A percentile compares a stretch with the other conserved stretches of the same genome.
Evolutionary conservation across 352 stramenopile genomes (phyloP).

Genomic region (Phytophthora cryptogea): DNA sequence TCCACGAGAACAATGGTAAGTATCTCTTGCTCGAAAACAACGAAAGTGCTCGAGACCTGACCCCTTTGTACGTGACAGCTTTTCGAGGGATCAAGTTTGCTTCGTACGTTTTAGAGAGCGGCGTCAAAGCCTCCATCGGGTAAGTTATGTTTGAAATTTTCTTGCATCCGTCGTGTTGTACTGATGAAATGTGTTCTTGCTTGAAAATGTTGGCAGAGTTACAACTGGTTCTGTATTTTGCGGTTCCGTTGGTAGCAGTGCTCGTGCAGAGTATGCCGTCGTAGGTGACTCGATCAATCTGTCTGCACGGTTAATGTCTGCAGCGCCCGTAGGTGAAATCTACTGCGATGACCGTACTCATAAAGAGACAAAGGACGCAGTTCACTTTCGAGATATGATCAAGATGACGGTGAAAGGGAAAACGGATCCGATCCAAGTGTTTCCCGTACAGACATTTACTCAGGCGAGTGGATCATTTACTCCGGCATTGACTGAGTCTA

Average conservation of each 20-base stretch:
- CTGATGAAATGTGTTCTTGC: slow-evolving; percentile 1
- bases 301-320: slow-evolving; percentile 75
- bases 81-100: slow-evolving; percentile 63
- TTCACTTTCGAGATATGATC: slow-evolving; percentile 51
- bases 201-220: slow-evolving; percentile 35
- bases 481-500: slow-evolving; percentile 1
- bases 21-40: background rate
- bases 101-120: slow-evolving; percentile 66
- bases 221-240: slow-evolving; percentile 80
- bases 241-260: slow-evolving; percentile 68
- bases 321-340: slow-evolving; percentile 60
- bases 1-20: slow-evolving; percentile 85
- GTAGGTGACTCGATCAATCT: slow-evolving; percentile 88
- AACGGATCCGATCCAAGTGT: slow-evolving; percentile 46
- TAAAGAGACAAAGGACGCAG: slow-evolving; percentile 55
- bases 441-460: slow-evolving; percentile 38
- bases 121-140: slow-evolving; percentile 69
- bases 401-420: slow-evolving; percentile 77
- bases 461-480: slow-evolving; percentile 2
- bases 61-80: background rate
- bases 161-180: background rate
- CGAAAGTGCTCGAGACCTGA: background rate
- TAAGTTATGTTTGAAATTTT: slow-evolving; percentile 17
- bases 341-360: slow-evolving; percentile 75
- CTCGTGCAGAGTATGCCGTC: slow-evolving; percentile 80